These are phyloP conservation scores for Helenozyma rhizophorensis DNA, from an alignment of 805 yeast genomes.

Conservation along the genomic window DNA sequence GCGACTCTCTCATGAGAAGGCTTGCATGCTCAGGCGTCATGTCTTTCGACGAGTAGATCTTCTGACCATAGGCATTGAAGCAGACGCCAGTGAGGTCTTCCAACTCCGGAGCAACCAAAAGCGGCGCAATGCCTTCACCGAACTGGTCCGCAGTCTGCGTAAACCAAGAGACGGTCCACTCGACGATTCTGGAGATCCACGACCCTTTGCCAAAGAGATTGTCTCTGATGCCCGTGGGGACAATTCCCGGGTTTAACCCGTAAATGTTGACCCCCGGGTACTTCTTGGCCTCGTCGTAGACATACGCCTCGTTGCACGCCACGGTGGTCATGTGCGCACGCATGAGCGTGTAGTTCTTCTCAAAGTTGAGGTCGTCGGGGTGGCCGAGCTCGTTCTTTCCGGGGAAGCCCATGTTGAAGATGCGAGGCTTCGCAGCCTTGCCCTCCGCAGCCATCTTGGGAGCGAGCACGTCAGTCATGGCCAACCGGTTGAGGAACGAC, in stretches of 20 bases:
- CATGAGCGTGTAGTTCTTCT: constrained; percentile 20
- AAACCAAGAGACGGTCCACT: constrained; percentile 25
- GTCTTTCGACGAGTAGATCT: constrained; percentile 21
- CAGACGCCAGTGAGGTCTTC: constrained; percentile 24
- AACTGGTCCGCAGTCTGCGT: constrained; percentile 29
- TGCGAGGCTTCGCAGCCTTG: constrained; percentile 22
- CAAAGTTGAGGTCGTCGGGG: constrained; percentile 31
- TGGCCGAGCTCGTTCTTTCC: constrained; percentile 28
- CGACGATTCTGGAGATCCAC: constrained; percentile 19
- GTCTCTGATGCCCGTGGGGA: constrained; percentile 30
- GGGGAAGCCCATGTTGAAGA: constrained; percentile 38
- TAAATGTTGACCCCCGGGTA: constrained; percentile 21
- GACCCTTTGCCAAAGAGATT: constrained; percentile 27
- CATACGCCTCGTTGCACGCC: constrained; percentile 40
- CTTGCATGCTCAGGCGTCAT: constrained; percentile 25
- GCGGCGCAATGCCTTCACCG: constrained; percentile 26
- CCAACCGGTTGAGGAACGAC: constrained; percentile 32
- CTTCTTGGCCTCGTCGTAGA: constrained; percentile 11
- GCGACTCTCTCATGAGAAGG: constrained; percentile 19
- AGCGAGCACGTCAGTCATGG: constrained; percentile 22
- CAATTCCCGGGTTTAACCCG: constrained; percentile 40
- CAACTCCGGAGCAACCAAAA: constrained; percentile 26
- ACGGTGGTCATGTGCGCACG: constrained; percentile 37
- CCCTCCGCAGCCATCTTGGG: too few relatives aligned
- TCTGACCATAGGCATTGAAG: constrained; percentile 25